Evolutionary conservation across 2,329 filamentous ascomycete genomes (phyloP).

Genomic region (Polytolypa hystricis): DNA sequence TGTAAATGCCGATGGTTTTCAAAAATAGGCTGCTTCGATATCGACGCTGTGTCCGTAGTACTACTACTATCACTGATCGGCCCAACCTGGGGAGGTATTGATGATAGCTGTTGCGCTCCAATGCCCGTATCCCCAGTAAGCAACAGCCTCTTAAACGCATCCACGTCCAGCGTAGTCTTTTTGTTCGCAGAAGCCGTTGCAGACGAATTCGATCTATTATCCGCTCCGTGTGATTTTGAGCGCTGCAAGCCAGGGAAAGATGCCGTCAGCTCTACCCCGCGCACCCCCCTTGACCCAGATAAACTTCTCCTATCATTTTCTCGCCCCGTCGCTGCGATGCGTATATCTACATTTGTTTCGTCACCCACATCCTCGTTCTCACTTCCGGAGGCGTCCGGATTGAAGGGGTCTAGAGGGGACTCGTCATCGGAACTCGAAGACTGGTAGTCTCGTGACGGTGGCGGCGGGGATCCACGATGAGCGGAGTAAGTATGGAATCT

Average conservation of each 20-base stretch:
- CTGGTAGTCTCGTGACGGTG: conserved; percentile 16
- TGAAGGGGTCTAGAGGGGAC: conserved; percentile 28
- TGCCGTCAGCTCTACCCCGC: background rate
- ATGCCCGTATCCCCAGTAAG: conserved; percentile 56
- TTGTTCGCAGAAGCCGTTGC: conserved; percentile 5
- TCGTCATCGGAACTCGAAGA: conserved; percentile 22
- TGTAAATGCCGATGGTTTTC: conserved; percentile 11
- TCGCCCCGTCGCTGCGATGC: too few relatives aligned
- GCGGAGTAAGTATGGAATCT: conserved; percentile 4
- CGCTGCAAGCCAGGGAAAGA: background rate
- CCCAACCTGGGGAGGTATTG: background rate
- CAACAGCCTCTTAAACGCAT: conserved; percentile 64
- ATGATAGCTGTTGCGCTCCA: background rate
- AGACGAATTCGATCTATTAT: background rate
- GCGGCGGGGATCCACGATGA: conserved; percentile 11
- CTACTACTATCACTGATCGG: conserved; percentile 3
- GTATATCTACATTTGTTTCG: too few relatives aligned
- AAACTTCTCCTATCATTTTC: too few relatives aligned
- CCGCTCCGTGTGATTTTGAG: conserved; percentile 3
- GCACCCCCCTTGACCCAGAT: conserved; percentile 17
- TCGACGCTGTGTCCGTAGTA: conserved; percentile 1
- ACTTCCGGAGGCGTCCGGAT: conserved; percentile 18
- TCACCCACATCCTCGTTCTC: conserved; percentile 20
- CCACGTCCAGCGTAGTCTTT: conserved; percentile 54
- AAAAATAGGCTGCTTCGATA: conserved; percentile 4